A percentile compares a stretch with the other conserved stretches of the same genome.
Evolutionary conservation across 2,329 filamentous ascomycete genomes (phyloP).

Genomic region (Xylariaceae sp.): DNA sequence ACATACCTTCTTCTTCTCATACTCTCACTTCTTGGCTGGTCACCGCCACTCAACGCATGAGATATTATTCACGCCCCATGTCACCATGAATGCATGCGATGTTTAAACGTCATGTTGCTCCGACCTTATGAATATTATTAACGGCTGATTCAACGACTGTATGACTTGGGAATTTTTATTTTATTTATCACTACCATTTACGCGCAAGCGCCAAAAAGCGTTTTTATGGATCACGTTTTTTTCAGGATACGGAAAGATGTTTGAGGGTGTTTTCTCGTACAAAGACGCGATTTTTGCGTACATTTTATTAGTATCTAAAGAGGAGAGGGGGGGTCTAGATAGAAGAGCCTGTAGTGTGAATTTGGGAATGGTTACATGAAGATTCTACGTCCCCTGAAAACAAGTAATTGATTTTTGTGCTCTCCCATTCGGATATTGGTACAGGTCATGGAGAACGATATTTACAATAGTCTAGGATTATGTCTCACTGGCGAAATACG

Average conservation of each 20-base stretch:
- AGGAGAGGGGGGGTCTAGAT: constrained; percentile 18
- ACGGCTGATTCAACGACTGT: constrained; percentile 40
- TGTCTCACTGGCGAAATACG: neutral
- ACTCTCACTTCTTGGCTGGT: constrained; percentile 35
- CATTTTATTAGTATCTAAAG: constrained; percentile 23
- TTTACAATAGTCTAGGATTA: neutral
- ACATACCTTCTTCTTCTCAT: constrained; percentile 33
- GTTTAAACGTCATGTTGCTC: constrained; percentile 36
- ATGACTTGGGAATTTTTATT: constrained; percentile 38
- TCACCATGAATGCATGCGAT: constrained; percentile 29
- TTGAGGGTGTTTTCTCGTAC: constrained; percentile 24
- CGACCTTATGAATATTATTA: constrained; percentile 38
- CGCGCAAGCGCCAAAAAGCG: constrained; percentile 38
- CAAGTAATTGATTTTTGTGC: constrained; percentile 1
- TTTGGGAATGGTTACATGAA: constrained; percentile 13
- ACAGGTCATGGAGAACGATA: neutral
- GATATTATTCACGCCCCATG: constrained; percentile 12
- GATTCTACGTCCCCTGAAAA: constrained; percentile 9
- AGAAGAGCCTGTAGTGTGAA: constrained; percentile 18
- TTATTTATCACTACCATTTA: constrained; percentile 28
- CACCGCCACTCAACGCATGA: constrained; percentile 34
- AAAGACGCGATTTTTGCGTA: constrained; percentile 30
- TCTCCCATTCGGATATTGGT: constrained; percentile 22
- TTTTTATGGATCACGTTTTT: constrained; percentile 35
- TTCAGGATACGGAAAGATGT: constrained; percentile 33